Base-by-base conservation (phyloP, 345 rosid genomes). In the Punica granatum region DNA sequence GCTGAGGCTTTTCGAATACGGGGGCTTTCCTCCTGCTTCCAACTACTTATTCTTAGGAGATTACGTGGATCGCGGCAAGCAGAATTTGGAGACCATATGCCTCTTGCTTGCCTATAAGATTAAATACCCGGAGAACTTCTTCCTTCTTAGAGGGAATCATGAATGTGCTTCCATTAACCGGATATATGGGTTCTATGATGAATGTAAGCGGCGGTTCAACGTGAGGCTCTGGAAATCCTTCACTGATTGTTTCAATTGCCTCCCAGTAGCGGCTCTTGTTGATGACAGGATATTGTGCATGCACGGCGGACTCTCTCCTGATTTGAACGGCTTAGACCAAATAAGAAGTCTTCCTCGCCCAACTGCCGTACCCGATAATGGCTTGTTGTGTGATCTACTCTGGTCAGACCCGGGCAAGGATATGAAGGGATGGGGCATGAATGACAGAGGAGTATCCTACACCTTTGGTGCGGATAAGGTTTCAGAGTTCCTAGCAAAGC, bases 291-390 rank as follows among this genome's bases (percentile, higher is more conserved):
- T 92, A 72, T 68, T 92, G 81, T 92, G 98, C 78, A 92, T 92
- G 98, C 98, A 92, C 56, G 97, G 98, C 63, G 98, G 98, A 51
- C 92, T 92, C 66, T 92, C 98, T 19, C 97, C 98, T 14, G 98
- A 92, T 33, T 81, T 92, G 26, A 69, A 82, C 43, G 81, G 78
- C 76, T 83, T 92, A 75, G 97, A 92, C 75, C 90, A 90, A 72
- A 81, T 90, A 71, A 86, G 92, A 79, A 83, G 43, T 79, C 80
- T 88, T 60, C 67, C 81, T 37, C 89, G 98, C 30, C 98, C 98
- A 14, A 85, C 88, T 63, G 81, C 71, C 54, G 72, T 92, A 67
- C 98, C 98, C 0, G 98, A 92, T 77, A 75, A 86, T n/a, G 98
- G 98, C 6, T 72, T 90, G 72, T 85, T 92, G 19, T 92, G 98